Conservation (phyloP, 805 yeast species). For the Candida nemodendra region DNA sequence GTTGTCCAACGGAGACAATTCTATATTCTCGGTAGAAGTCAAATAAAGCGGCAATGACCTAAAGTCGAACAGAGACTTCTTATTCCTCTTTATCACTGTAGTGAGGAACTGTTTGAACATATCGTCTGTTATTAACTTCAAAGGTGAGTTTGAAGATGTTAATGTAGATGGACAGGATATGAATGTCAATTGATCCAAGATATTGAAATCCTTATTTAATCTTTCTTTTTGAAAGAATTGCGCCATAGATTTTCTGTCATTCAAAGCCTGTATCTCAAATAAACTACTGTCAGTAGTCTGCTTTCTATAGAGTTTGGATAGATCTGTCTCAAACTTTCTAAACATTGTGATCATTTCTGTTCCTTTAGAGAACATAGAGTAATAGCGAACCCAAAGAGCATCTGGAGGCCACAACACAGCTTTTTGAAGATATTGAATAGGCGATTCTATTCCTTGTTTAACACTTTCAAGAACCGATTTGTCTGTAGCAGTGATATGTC, state of each 20-base stretch:
- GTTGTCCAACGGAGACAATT: slow-evolving; percentile 6
- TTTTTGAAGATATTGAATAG: slow-evolving; percentile 48
- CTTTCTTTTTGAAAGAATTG: slow-evolving; percentile 26
- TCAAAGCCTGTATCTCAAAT: slow-evolving; percentile 29
- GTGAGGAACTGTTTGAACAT: slow-evolving; percentile 43
- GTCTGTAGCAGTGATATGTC: slow-evolving; percentile 56
- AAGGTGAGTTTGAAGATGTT: slow-evolving; percentile 16
- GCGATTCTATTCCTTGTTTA: slow-evolving; percentile 45
- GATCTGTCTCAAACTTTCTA: slow-evolving; percentile 44
- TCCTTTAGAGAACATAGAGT: slow-evolving; percentile 56
- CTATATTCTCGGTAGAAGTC: slow-evolving; percentile 20
- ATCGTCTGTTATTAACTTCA: slow-evolving; percentile 35
- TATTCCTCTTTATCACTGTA: slow-evolving; percentile 55
- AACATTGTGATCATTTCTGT: slow-evolving; percentile 48
- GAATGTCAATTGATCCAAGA: slow-evolving; percentile 33
- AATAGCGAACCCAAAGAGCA: slow-evolving; percentile 62
- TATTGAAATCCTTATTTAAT: slow-evolving; percentile 25
- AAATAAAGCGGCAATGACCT: slow-evolving; percentile 31
- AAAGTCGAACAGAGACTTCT: slow-evolving; percentile 56
- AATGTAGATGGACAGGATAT: slow-evolving; percentile 37
- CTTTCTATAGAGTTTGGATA: slow-evolving; percentile 20
- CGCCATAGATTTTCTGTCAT: slow-evolving; percentile 25
- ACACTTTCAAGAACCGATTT: slow-evolving; percentile 45
- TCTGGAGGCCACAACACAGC: slow-evolving; percentile 85
- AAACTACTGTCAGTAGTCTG: slow-evolving; percentile 16